Evolutionary conservation across 2,329 filamentous ascomycete genomes (phyloP), one percentile per base, ranked within the genome.

Genomic region (Botryotinia convoluta): DNA sequence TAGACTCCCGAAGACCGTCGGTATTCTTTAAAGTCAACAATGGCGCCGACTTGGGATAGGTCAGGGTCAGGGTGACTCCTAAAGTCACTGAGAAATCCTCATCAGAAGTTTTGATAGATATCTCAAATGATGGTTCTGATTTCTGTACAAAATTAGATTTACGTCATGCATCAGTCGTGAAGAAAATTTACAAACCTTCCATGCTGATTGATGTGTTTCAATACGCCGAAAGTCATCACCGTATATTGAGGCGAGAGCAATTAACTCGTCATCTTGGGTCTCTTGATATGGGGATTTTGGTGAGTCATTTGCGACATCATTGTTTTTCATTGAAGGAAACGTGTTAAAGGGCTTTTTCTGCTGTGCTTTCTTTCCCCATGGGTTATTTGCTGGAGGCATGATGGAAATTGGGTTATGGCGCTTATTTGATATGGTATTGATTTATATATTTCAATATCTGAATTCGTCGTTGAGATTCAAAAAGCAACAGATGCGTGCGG

Each of bases 241-340:
- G 80, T 96, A 98, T 68, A 98, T 97, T 60, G 95, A 93, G 79
- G 92, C 88, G 74, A 98, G 86, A 62, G 91, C 95, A 81, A 96
- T 89, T 73, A 97, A 87, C 84, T 98, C 96, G 81, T 97, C 93
- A 79, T 92, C 87, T 83, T 98, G 96, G 48, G 93, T 90, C 83
- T 97, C 92, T 76, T 91, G 89, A 84, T 98, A 97, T 80, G 94
- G 85, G 26, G 87, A 87, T 77, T 84, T 88, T 69, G 83, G 80
- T 61, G 81, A 80, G 20, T 73, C 84, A 77, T 83, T 74, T 57
- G 60, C 72, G 32, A 70, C 45, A 51, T 75, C 72, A 44, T 68
- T 74, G 14, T 73, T 63, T 68, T 78, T 77, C 48, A 78, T 57
- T 22, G 74, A 76, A n/a, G 80, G 77, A 74, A 79, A 76, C 7